Conservation (phyloP, 768 basidiomycete genomes). For the Trametes maxima region DNA sequence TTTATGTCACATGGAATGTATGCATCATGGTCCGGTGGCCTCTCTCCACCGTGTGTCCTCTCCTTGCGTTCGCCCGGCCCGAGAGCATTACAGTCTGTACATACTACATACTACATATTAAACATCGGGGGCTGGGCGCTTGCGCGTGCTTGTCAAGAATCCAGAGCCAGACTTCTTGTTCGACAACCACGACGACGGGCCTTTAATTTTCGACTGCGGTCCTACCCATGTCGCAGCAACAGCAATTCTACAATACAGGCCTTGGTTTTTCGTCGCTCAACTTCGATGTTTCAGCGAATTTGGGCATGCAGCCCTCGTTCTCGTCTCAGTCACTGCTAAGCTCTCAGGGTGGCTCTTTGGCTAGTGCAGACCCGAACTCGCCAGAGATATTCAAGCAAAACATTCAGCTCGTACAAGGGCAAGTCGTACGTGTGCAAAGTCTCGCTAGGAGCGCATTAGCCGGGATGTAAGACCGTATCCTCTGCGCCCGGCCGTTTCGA, state of each 20-base stretch:
- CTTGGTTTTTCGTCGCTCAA: not conserved
- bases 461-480: conserved; percentile 51
- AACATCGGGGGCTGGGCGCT: too few species aligned
- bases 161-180: too few species aligned
- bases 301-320: conserved; percentile 8
- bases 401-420: conserved; percentile 36
- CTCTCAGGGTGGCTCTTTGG: not conserved
- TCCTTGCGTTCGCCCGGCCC: not conserved
- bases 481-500: not conserved
- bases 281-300: conserved; percentile 7
- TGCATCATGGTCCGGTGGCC: conserved; percentile 8
- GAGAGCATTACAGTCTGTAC: too few species aligned
- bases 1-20: conserved; percentile 20
- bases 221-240: conserved; percentile 5
- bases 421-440: conserved; percentile 50
- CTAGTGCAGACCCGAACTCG: conserved; percentile 18
- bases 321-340: conserved; percentile 15
- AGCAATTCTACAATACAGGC: conserved; percentile 5
- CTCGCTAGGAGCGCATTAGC: conserved; percentile 50
- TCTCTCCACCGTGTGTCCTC: not conserved
- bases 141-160: too few species aligned
- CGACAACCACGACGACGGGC: too few species aligned
- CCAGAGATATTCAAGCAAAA: conserved; percentile 51
- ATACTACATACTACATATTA: too few species aligned
- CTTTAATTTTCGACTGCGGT: too few species aligned